A percentile compares a stretch with the other conserved stretches of the same genome.
Conservation (phyloP, 352 stramenopile species). For the Phytophthora boehmeriae region DNA sequence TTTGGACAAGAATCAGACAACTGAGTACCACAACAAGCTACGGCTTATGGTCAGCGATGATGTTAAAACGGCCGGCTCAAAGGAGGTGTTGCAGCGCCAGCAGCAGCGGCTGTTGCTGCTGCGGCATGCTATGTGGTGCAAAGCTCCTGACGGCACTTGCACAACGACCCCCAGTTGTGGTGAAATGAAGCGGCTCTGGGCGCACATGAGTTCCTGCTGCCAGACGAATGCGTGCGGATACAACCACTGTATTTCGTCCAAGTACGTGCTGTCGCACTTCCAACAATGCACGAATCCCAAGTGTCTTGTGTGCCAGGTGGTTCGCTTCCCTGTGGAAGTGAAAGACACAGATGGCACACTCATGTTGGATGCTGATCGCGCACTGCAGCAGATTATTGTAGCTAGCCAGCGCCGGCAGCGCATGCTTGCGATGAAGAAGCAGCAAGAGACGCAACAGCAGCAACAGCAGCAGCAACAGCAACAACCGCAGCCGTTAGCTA, state of each 20-base stretch:
- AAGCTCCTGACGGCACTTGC: conserved; percentile 93
- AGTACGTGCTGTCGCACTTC: conserved; percentile 99
- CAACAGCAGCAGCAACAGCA: conserved; percentile 33
- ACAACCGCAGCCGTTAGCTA: conserved; percentile 21
- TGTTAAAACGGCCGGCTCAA: conserved; percentile 72
- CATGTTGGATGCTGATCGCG: conserved; percentile 81
- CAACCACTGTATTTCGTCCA: conserved; percentile 98
- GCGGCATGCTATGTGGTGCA: conserved; percentile 98
- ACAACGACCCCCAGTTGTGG: conserved; percentile 95
- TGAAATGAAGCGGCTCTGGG: conserved; percentile 98
- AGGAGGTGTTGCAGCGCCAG: conserved; percentile 97
- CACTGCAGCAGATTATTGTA: conserved; percentile 80
- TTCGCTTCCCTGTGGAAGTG: conserved; percentile 97
- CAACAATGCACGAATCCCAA: conserved; percentile 98
- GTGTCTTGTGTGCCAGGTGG: conserved; percentile 97
- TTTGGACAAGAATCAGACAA: conserved; percentile 79
- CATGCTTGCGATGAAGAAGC: conserved; percentile 49
- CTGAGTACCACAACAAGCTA: conserved; percentile 86
- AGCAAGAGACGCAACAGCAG: conserved; percentile 43
- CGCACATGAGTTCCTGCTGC: conserved; percentile 98
- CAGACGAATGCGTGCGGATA: conserved; percentile 96
- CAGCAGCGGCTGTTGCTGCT: conserved; percentile 97
- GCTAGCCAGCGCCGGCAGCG: conserved; percentile 65
- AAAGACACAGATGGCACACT: conserved; percentile 90
- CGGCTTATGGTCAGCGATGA: conserved; percentile 82